phyloP scores from a whole-genome alignment of 129 eudicot species.

The Flaveria ramosissima region DNA sequence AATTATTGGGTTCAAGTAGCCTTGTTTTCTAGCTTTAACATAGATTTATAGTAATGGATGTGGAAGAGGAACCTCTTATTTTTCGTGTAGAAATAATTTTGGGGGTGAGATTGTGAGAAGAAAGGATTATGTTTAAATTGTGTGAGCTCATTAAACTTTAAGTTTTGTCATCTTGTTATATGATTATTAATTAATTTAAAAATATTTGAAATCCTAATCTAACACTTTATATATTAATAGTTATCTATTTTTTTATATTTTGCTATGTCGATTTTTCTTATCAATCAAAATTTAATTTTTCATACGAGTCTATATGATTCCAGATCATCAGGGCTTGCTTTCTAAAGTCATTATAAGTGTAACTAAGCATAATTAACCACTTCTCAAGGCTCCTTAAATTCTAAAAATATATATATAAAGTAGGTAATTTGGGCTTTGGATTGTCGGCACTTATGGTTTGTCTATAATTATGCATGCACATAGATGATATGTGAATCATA shows the following conservation, averaged over 20 bases:
- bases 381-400: too few relatives aligned
- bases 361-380: not conserved
- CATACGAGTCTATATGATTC: too few relatives aligned
- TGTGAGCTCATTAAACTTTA: not conserved
- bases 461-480: too few relatives aligned
- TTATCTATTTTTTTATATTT: not conserved
- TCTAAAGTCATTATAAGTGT: not conserved
- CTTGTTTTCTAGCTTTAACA: not conserved
- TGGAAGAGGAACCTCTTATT: slow-evolving; percentile 3
- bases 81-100: not conserved
- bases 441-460: too few relatives aligned
- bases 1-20: not conserved
- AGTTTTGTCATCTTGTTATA: too few relatives aligned
- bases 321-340: not conserved
- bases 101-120: not conserved
- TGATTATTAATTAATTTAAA: too few relatives aligned
- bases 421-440: too few relatives aligned
- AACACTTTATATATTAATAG: not conserved
- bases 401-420: too few relatives aligned
- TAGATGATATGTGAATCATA: too few relatives aligned
- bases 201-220: too few relatives aligned
- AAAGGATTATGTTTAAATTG: not conserved
- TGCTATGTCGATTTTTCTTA: too few relatives aligned
- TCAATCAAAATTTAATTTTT: too few relatives aligned
- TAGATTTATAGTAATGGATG: not conserved